A percentile compares a stretch with the other conserved stretches of the same genome.
These are phyloP conservation scores for Pythium aquatile DNA, from an alignment of 352 stramenopile species.

Conservation along the genomic window DNA sequence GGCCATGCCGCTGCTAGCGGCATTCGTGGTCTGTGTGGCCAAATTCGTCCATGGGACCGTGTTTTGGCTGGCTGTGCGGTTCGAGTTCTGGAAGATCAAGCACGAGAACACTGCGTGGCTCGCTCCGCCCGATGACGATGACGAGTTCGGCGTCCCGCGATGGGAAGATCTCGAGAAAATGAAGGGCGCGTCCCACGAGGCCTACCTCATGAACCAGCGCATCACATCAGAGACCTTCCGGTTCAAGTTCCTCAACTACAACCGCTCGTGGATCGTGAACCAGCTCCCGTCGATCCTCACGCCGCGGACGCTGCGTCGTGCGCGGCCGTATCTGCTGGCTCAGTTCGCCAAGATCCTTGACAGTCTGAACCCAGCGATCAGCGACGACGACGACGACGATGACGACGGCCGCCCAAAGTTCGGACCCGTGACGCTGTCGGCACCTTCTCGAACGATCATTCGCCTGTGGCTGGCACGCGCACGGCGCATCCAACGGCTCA, in stretches of 20 bases:
- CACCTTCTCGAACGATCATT: conserved; percentile 90
- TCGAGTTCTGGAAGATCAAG: conserved; percentile 96
- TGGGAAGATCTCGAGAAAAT: conserved; percentile 93
- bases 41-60: conserved; percentile 66
- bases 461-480: conserved; percentile 91
- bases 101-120: conserved; percentile 96
- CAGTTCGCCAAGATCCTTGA: conserved; percentile 96
- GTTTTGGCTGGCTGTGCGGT: conserved; percentile 80
- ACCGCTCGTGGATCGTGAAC: conserved; percentile 95
- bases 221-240: conserved; percentile 97
- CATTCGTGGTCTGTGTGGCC: conserved; percentile 61
- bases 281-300: conserved; percentile 96
- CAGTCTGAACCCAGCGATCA: conserved; percentile 93
- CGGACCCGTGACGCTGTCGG: conserved; percentile 89
- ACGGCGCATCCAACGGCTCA: conserved; percentile 76
- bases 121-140: conserved; percentile 82
- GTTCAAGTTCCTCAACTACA: conserved; percentile 98
- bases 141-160: conserved; percentile 90
- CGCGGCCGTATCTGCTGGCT: conserved; percentile 93
- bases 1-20: conserved; percentile 81
- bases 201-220: conserved; percentile 96
- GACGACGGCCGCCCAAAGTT: conserved; percentile 69
- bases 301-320: conserved; percentile 88
- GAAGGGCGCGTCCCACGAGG: conserved; percentile 92
- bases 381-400: conserved; percentile 91